These are phyloP conservation scores for Collybia sp. DNA, from an alignment of 768 basidiomycete genomes.

Conservation along the genomic window DNA sequence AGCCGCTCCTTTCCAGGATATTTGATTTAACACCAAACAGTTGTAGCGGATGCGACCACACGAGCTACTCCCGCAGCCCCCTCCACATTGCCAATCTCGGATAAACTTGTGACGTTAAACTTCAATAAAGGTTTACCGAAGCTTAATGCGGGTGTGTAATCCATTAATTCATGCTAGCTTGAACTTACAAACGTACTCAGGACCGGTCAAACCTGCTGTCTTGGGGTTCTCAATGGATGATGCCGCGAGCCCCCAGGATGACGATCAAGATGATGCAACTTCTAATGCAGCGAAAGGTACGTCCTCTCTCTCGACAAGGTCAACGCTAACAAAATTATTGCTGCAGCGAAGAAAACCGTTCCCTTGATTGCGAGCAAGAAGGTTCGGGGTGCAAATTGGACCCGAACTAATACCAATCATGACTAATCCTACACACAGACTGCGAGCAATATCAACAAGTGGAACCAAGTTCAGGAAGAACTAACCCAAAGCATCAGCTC, in stretches of 20 bases:
- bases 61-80: slow-evolving; percentile 40
- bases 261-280: slow-evolving; percentile 15
- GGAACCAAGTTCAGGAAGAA: slow-evolving; percentile 95
- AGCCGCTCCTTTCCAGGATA: not conserved
- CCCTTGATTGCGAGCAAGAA: slow-evolving; percentile 85
- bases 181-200: slow-evolving; percentile 6
- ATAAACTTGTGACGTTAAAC: slow-evolving; percentile 77
- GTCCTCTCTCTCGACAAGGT: slow-evolving; percentile 14
- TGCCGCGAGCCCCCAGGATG: slow-evolving; percentile 35
- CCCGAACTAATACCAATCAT: slow-evolving; percentile 4
- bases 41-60: slow-evolving; percentile 26
- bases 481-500: slow-evolving; percentile 45
- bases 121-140: slow-evolving; percentile 55
- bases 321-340: not conserved
- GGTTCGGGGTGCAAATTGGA: slow-evolving; percentile 33
- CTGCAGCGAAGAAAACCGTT: slow-evolving; percentile 64
- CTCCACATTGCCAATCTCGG: slow-evolving; percentile 66
- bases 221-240: slow-evolving; percentile 73
- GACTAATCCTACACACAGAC: slow-evolving; percentile 42
- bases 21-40: slow-evolving; percentile 7
- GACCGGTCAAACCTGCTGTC: slow-evolving; percentile 32
- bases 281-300: too few species aligned
- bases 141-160: slow-evolving; percentile 18
- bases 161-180: not conserved
- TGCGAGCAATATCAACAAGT: slow-evolving; percentile 89